Evolutionary conservation across 164 flowering plant genomes (phyloP), one percentile per base, ranked within the genome.

Genomic region (Buxus sempervirens): DNA sequence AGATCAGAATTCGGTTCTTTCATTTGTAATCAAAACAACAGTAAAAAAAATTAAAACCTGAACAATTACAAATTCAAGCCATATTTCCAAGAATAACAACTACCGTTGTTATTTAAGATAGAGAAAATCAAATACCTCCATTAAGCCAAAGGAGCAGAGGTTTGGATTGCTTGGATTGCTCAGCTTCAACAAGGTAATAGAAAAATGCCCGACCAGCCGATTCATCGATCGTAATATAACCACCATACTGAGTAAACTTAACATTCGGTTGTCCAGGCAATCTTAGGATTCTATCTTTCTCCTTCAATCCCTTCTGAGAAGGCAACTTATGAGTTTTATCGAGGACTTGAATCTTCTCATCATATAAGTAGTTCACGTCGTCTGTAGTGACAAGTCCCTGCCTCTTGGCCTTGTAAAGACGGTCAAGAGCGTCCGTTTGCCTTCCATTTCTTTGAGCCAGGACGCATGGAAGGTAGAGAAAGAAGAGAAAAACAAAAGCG

Each of bases 131-230:
- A 32, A 51, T 77, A 85, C 87, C 89, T 78, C 89, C 89, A 72
- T 89, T 91, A 23, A 91, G 91, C 97, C 97, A 91, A 25, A 91
- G 84, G 64, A 90, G 88, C 51, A 91, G 89, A 70, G 93, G 97
- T 63, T 65, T 48, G 18, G 77, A 48, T 13, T 70, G 48, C 23
- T 73, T 55, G 28, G 26, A 10, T 19, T 58, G 32, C 1, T 61
- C 70, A 22, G 91, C 90, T 64, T 89, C 97, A 10, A 65, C 86
- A 42, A 91, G 84, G 54, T 88, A 91, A 63, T 91, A 91, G 70
- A 65, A 91, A 15, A 91, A 69, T 0, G 92, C 88, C 0, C 89
- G 66, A 9, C 93, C 97, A 0, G 81, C 79, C 0, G 71, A 18
- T 27, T 62, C 41, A 62, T 90, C 79, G 7, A 88, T 86, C 0